Evolutionary conservation across 2,329 filamentous ascomycete genomes (phyloP), one percentile per base, ranked within the genome.

Genomic region (Peltaster fructicola): DNA sequence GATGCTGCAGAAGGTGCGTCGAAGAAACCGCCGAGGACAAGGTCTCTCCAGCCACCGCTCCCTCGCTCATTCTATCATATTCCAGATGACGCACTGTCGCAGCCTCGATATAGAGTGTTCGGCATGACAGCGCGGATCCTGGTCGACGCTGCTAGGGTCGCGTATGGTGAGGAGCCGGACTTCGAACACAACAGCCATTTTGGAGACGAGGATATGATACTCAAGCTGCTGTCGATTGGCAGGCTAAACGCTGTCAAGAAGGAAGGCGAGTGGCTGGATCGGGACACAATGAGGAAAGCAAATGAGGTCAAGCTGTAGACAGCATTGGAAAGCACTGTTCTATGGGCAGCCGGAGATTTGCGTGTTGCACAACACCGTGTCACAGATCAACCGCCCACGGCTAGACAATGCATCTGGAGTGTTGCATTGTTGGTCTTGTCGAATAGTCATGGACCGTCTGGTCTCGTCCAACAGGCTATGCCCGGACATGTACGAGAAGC

Each of bases 101-200:
- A 47, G 30, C 38, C 44, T 5, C 32, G 47, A 17, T 92, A 88
- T 52, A 72, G 77, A 38, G 82, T 95, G 4, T 93, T 84, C 66
- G 85, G 85, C 9, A 85, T 95, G 80, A 95, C 85, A 26, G 85
- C 81, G 3, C 61, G 81, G 25, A 85, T 95, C 27, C 50, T 93
- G 27, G 79, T 93, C 4, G 85, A 95, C 52, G 75, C 77, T 4
- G 84, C 85, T 16, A 62, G 79, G 33, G 63, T 91, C 10, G 85
- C 84, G 11, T 95, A 88, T 47, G 74, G 55, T 2, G 65, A 76
- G 52, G 69, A 79, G 45, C 85, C 85, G 4, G 75, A 81, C 45
- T 91, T 92, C 48, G 80, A 90, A 55, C 68, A 68, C 41, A 67
- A 70, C 32, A 58, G 56, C 27, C 61, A 68, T 45, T 64, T 70